These are phyloP conservation scores for Perkinsus olseni DNA, from an alignment of 169 alveolate genomes.

Conservation along the genomic window DNA sequence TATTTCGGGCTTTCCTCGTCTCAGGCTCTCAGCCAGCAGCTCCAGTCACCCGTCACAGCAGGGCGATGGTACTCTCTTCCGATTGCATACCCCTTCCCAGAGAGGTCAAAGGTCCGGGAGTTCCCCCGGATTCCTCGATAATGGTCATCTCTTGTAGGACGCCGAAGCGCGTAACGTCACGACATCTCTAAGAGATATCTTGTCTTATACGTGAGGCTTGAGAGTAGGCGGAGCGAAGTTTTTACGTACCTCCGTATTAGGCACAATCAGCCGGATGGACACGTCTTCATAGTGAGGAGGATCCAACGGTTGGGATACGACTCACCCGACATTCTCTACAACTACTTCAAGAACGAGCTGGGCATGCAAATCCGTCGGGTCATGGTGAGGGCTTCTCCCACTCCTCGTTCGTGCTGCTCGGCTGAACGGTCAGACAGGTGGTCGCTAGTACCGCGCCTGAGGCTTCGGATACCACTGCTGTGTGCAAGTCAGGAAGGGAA, in stretches of 20 bases:
- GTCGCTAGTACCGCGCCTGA: not conserved
- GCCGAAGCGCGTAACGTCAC: not conserved
- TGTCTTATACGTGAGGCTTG: not conserved
- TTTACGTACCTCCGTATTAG: not conserved
- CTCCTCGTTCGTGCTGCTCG: not conserved
- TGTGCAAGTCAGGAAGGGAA: not conserved
- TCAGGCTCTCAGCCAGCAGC: not conserved
- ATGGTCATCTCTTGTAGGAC: not conserved
- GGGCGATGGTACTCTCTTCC: not conserved
- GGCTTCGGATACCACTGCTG: not conserved
- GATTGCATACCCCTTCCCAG: not conserved
- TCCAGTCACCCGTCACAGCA: not conserved
- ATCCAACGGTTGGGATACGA: not conserved
- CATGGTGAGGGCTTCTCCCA: not conserved
- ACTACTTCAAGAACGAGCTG: not conserved
- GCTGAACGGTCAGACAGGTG: no score
- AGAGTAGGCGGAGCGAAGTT: not conserved
- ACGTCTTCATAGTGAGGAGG: not conserved
- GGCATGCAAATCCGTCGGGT: not conserved
- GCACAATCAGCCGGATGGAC: not conserved
- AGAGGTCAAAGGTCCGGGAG: not conserved
- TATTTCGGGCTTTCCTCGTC: no score
- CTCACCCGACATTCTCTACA: not conserved
- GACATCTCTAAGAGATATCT: not conserved
- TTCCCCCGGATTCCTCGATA: not conserved